These are phyloP conservation scores for Venustampulla echinocandica DNA, from an alignment of 495 filamentous ascomycete species.

Conservation along the genomic window DNA sequence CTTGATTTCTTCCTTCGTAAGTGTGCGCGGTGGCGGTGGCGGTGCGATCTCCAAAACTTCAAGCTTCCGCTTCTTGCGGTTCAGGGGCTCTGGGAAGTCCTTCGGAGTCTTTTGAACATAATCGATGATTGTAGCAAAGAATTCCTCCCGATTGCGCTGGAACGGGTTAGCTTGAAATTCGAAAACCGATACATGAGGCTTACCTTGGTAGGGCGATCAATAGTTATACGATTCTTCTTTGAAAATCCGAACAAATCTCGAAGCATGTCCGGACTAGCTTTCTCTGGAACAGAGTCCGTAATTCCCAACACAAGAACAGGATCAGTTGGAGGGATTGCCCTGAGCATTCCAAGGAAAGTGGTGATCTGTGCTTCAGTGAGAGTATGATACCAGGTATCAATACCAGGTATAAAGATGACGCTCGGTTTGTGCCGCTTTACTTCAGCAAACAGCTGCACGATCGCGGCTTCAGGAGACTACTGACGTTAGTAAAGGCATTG, in stretches of 20 bases:
- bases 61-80: conserved; percentile 76
- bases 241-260: conserved; percentile 79
- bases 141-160: conserved; percentile 58
- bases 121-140: conserved; percentile 61
- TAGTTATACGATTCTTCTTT: conserved; percentile 59
- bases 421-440: conserved; percentile 90
- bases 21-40: conserved; percentile 49
- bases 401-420: conserved; percentile 86
- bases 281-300: conserved; percentile 52
- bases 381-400: conserved; percentile 77
- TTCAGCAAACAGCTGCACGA: conserved; percentile 85
- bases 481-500: conserved; percentile 12
- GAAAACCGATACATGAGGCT: conserved; percentile 12
- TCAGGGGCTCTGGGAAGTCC: conserved; percentile 77
- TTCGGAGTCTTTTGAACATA: conserved; percentile 68
- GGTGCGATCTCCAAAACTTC: conserved; percentile 68
- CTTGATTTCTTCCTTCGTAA: conserved; percentile 69
- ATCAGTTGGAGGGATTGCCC: conserved; percentile 73
- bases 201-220: conserved; percentile 55
- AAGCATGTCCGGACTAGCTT: conserved; percentile 49
- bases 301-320: conserved; percentile 81
- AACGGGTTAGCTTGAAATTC: conserved; percentile 25
- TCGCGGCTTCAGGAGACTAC: conserved; percentile 70
- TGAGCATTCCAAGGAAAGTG: conserved; percentile 70
- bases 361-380: conserved; percentile 58